Base-by-base conservation (phyloP, 495 filamentous ascomycete genomes). In the Talaromyces nanjingensis region DNA sequence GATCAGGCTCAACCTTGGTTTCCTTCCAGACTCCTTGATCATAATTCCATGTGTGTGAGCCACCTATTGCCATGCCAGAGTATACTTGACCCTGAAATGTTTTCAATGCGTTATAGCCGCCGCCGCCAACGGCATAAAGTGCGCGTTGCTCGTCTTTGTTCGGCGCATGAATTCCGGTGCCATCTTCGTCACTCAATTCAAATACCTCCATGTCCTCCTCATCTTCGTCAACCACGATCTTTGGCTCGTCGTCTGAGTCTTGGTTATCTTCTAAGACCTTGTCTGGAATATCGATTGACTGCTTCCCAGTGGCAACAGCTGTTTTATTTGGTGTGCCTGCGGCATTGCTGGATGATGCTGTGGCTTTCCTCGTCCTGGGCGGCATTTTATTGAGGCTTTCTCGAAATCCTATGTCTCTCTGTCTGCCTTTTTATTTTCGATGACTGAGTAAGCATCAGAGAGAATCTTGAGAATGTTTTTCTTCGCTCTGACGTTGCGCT, bases 21-120 rank as follows among this genome's bases (percentile, higher is more conserved):
- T 76, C 73, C 56, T 72, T 74, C 73, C 73, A 74, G 6, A 63
- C 27, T 0, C 73, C 70, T 6, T 65, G 63, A 6, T 74, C 69
- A 34, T 76, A 76, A 18, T 69, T 74, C 72, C 73, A 76, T 25
- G 68, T 73, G 25, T 74, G 72, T 7, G 73, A 73, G 20, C 70
- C 68, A 20, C 72, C 73, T 27, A 76, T 65, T 6, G 73, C 68
- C 69, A 76, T 76, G 1, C 72, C 73, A 14, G 72, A 70, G 63
- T 73, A 73, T n/a, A 71, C 63, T 33, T 73, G 70, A 0, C 70
- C 72, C 5, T 70, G 65, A 62, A 71, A 67, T 7, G 69, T 63
- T 58, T 76, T 73, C 4, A 76, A 64, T 1, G 68, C 64, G 55
- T 72, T 74, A 63, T 76, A 76, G 6, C 70, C 69, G 2, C 64